phyloP scores from a whole-genome alignment of 164 flowering plant genomes.

The Vitis vinifera region ASM3070453v1 NC_081817.1:1337501-1338000 shows the following conservation, averaged over 20 bases:
- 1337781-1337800: constrained; percentile 59
- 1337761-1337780: constrained; percentile 55
- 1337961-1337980: constrained; percentile 52
- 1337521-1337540: constrained; percentile 18
- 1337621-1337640: constrained; percentile 2
- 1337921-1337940: constrained; percentile 60
- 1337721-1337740: constrained; percentile 56
- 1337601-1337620: constrained; percentile 1
- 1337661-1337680: constrained; percentile 37
- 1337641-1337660: constrained; percentile 21
- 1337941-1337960: constrained; percentile 55
- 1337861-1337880: constrained; percentile 45
- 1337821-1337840: constrained; percentile 52
- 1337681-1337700: constrained; percentile 48
- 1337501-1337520: not conserved
- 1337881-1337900: constrained; percentile 59
- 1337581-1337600: constrained; percentile 12
- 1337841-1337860: constrained; percentile 46
- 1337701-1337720: constrained; percentile 58
- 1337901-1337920: constrained; percentile 50
- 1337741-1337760: constrained; percentile 33
- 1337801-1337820: constrained; percentile 41
- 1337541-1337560: constrained; percentile 31
- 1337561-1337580: constrained; percentile 3
- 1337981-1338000: constrained; percentile 38